Base-by-base conservation (phyloP, 345 rosid species). In the Diplotaxis tenuifolia region DNA sequence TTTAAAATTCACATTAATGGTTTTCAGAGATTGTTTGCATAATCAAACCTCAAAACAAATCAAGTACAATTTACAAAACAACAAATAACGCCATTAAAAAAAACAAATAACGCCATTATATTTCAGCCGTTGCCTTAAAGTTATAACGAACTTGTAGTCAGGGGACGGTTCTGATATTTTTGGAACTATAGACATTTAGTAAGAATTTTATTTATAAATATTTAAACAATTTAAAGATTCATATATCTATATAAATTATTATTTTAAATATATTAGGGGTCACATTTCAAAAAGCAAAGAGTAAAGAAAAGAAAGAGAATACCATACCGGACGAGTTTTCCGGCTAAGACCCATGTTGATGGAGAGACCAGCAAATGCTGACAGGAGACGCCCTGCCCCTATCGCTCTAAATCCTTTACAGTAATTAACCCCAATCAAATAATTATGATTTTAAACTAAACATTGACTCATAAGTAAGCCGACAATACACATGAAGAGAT, bases 301-400 rank as follows among this genome's bases (percentile, higher is more conserved):
- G 12, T 20, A 50, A 21, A 71, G 38, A 45, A 10, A 25, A 16
- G 19, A 67, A 60, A 34, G 66, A 63, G 23, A 50, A 57, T 53
- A 29, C 38, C 28, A n/a, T 86, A 88, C 90, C 67, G 88, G 88
- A 38, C 88, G 88, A 78, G 90, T 84, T 70, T 77, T 83, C 4
- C 45, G 70, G 79, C 93, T 88, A 61, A 88, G 84, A 22, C 73
- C 83, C 11, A 75, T 21, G 59, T 84, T 84, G 75, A 88, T 78
- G 72, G 83, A 68, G 62, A 84, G 0, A 20, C 78, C 74, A 38
- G 19, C 49, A 10, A 62, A 3, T 7, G 82, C 57, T 15, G 88
- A 84, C 64, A 56, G 5, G 2, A 65, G 7, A 25, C 81, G 15
- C 1, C 88, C 82, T 58, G 63, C 14, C 23, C 93, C 93, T 4